Percentiles rank a stretch among this genome's conserved stretches.
phyloP scores from a whole-genome alignment of 1,139 yeast species.

The Kluyveromyces sp. region DNA sequence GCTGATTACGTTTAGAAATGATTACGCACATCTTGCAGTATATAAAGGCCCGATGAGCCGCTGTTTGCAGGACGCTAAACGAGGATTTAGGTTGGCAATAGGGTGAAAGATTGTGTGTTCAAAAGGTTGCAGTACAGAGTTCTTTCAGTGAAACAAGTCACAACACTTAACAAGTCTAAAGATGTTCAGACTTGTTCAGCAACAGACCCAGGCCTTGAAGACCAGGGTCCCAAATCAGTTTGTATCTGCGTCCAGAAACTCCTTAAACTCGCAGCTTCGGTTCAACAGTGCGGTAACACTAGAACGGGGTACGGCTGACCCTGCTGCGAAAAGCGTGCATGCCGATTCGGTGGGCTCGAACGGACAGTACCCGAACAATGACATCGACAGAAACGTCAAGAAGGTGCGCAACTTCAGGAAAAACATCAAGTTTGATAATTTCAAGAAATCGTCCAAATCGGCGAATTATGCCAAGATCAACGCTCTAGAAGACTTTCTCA shows the following conservation, averaged over 20 bases:
- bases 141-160: not conserved
- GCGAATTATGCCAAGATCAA: slow-evolving; percentile 38
- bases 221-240: slow-evolving; percentile 23
- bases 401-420: slow-evolving; percentile 20
- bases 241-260: slow-evolving; percentile 21
- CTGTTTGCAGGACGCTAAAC: no score
- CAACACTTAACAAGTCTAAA: not conserved
- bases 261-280: slow-evolving; percentile 18
- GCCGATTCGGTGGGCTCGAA: not conserved
- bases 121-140: no score
- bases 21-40: no score
- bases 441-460: slow-evolving; percentile 31
- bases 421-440: slow-evolving; percentile 16
- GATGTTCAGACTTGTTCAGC: slow-evolving; percentile 27
- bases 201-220: slow-evolving; percentile 25
- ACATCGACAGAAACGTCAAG: slow-evolving; percentile 15
- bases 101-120: no score
- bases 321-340: not conserved
- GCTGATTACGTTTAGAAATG: no score
- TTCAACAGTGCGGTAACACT: slow-evolving; percentile 21
- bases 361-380: not conserved
- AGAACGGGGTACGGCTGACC: slow-evolving; percentile 7
- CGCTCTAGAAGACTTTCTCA: slow-evolving; percentile 43
- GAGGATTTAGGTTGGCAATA: no score
- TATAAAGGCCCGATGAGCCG: no score